A percentile compares a stretch with the other conserved stretches of the same genome.
Evolutionary conservation across 331 rosid genomes (phyloP).

Genomic region (Stylosanthes scabra): DNA sequence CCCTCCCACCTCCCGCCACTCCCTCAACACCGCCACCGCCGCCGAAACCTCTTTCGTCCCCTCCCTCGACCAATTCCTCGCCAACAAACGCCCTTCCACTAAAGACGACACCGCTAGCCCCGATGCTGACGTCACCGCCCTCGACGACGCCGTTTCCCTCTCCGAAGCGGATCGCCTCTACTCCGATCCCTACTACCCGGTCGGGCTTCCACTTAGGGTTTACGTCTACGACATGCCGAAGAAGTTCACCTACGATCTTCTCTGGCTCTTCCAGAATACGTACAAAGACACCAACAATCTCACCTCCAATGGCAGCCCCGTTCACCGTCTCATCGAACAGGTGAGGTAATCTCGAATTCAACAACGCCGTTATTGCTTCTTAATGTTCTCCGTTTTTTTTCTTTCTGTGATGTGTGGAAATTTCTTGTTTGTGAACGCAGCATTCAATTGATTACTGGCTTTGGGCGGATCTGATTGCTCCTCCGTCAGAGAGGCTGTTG

Average conservation of each 20-base stretch:
- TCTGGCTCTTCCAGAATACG: constrained; percentile 64
- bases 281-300: constrained; percentile 77
- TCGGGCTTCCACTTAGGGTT: constrained; percentile 64
- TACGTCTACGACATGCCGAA: constrained; percentile 88
- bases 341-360: constrained; percentile 20
- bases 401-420: not conserved
- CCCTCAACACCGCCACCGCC: constrained; percentile 9
- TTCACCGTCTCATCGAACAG: constrained; percentile 96
- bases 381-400: not conserved
- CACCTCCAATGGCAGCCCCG: constrained; percentile 97
- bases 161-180: constrained; percentile 44
- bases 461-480: constrained; percentile 91
- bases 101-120: constrained; percentile 32
- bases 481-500: constrained; percentile 70
- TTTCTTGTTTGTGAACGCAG: constrained; percentile 46
- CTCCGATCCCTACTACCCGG: constrained; percentile 61
- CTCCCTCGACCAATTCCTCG: constrained; percentile 80
- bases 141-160: constrained; percentile 55
- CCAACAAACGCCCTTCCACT: constrained; percentile 26
- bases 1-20: constrained; percentile 16
- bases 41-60: constrained; percentile 69
- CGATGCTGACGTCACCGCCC: constrained; percentile 9
- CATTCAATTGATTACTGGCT: constrained; percentile 96
- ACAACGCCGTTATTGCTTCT: not conserved
- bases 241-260: constrained; percentile 84